Conservation (phyloP, 805 yeast species). For the Hanseniaspora singularis region DNA sequence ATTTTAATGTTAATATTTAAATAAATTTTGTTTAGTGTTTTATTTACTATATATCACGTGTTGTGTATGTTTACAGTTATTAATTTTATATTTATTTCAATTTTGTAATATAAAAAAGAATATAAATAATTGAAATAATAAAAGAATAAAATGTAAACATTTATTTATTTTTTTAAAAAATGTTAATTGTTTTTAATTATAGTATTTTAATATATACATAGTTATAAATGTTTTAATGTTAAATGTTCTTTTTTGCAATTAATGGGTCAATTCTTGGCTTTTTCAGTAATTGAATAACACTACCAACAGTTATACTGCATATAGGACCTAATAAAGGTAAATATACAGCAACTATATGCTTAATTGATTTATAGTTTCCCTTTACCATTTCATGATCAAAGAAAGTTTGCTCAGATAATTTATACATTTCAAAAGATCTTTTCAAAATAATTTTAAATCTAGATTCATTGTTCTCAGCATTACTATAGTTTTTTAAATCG, state of each 20-base stretch:
- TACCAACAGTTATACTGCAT: slow-evolving; percentile 47
- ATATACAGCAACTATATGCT: slow-evolving; percentile 88
- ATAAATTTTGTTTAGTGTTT: too few species aligned
- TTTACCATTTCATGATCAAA: slow-evolving; percentile 92
- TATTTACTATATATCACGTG: too few species aligned
- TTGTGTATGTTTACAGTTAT: too few species aligned
- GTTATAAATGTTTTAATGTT: too few species aligned
- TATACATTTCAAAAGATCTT: slow-evolving; percentile 38
- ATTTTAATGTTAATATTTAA: too few species aligned
- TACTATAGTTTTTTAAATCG: background rate
- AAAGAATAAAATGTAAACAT: too few species aligned
- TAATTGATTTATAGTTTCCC: slow-evolving; percentile 88
- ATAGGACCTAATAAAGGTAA: slow-evolving; percentile 84
- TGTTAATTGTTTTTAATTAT: too few species aligned
- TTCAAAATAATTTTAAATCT: slow-evolving; percentile 42
- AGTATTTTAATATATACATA: background rate
- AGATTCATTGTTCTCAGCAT: background rate
- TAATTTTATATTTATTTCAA: too few species aligned
- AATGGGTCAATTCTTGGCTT: slow-evolving; percentile 25
- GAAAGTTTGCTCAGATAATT: slow-evolving; percentile 52
- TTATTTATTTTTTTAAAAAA: too few species aligned
- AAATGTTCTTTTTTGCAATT: background rate
- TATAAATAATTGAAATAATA: too few species aligned
- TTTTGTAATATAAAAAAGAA: too few species aligned
- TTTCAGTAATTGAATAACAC: slow-evolving; percentile 36